Base-by-base conservation (phyloP, 2,329 filamentous ascomycete genomes). In the Penicillium sp. region DNA sequence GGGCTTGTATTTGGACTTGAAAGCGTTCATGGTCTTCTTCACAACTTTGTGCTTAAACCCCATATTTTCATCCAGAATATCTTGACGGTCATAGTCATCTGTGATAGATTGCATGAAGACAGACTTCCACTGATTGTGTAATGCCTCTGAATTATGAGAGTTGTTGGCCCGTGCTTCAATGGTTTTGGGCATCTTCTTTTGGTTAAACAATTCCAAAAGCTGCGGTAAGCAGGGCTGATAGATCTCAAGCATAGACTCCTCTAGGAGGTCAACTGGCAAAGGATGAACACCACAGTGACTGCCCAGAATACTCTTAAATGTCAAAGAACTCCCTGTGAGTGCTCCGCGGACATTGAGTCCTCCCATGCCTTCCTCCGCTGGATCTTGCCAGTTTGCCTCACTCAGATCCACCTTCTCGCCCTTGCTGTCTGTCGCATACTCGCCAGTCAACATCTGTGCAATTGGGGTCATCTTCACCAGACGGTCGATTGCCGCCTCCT, bases 201-300 rank as follows among this genome's bases (percentile, higher is more conserved):
- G 54, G 51, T 76, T 76, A 63, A 77, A 73, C 3, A 75, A 58
- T 26, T 71, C 64, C 14, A 77, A 58, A 7, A 77, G 69, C 33
- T 75, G 72, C 3, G 74, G 71, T 29, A 77, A 54, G 46, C 75
- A 77, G 2, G 75, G 75, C 57, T 77, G 75, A 53, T 77, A 77
- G 22, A 76, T 73, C 8, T 72, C 66, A 1, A 69, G 60, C 29
- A 58, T 50, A 3, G 70, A 66, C 52, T 77, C 75, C 33, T 76
- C 73, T 37, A 75, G 63, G 41, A 77, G 70, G 55, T 77, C 75
- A 0, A 77, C 75, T 0, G 74, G 73, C 21, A 77, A 60, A 6
- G 75, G 72, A 22, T 72, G 68, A 6, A 76, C 73, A 44, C 75
- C 74, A 52, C 74, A 77, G 48, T 77, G 73, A 44, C 73, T 75